Evolutionary conservation across 345 rosid genomes (phyloP).

Genomic region (Lumnitzera littorea): DNA sequence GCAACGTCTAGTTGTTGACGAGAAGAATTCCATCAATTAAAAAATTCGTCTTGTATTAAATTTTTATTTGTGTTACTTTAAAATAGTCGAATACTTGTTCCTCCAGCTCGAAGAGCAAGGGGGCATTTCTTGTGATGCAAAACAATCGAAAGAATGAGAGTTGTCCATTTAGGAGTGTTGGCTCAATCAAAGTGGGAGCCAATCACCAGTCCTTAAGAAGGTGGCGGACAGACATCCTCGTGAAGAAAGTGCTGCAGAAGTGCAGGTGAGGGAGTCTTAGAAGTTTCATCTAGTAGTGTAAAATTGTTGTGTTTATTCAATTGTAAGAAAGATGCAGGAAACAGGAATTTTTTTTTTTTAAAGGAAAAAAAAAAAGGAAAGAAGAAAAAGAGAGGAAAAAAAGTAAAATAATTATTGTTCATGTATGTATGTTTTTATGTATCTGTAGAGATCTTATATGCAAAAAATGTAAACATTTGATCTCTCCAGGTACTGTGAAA

Average conservation of each 20-base stretch:
- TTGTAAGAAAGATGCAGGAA: slow-evolving; percentile 3
- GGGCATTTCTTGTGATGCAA: slow-evolving; percentile 25
- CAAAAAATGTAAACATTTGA: slow-evolving; percentile 43
- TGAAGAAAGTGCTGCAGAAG: slow-evolving; percentile 36
- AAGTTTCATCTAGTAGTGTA: not conserved
- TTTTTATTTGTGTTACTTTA: slow-evolving; percentile 15
- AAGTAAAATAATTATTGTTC: not conserved
- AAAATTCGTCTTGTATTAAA: slow-evolving; percentile 9
- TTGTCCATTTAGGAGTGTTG: slow-evolving; percentile 37
- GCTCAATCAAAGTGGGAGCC: slow-evolving; percentile 96
- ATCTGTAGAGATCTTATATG: slow-evolving; percentile 27
- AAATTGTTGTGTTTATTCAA: not conserved
- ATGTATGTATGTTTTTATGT: not conserved
- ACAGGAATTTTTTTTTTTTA: not conserved
- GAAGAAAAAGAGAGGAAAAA: not conserved
- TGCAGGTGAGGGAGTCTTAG: slow-evolving; percentile 9
- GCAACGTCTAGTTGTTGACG: slow-evolving; percentile 42
- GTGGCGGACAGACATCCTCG: slow-evolving; percentile 30
- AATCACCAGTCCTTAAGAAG: slow-evolving; percentile 33
- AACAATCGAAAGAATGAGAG: slow-evolving; percentile 17
- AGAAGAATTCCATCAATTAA: slow-evolving; percentile 22
- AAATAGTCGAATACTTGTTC: slow-evolving; percentile 18
- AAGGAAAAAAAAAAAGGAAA: not conserved
- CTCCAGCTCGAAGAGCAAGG: slow-evolving; percentile 65
- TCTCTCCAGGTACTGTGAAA: slow-evolving; percentile 22